Evolutionary conservation across 306 rosid species (phyloP), one percentile per base, ranked within the genome.

Genomic region (Cucumis melo): DNA sequence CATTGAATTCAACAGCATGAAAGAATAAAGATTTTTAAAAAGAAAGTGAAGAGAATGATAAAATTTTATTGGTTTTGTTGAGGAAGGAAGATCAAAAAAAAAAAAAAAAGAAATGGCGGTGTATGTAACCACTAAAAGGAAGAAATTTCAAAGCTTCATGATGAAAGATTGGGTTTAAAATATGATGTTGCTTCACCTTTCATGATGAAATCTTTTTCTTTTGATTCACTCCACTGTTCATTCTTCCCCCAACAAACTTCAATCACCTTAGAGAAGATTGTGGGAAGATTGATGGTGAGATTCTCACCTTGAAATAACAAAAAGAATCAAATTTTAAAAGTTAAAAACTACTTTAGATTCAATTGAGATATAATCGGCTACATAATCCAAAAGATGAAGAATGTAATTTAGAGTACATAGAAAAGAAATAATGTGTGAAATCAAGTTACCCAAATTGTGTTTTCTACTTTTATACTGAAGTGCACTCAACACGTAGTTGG

Each of bases 171-270:
- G 23, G 9, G 44, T 55, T 75, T 56, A 15, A 68, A 16, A 62
- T 23, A 84, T 84, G 82, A 87, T 84, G 82, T 77, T 82, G 90
- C 81, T 74, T 80, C 82, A 77, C 73, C 84, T 74, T 82, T 83
- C 74, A 73, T 77, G 77, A 80, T 74, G 62, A 48, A 38, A 44
- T 51, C 36, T 80, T 78, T 55, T 32, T 17, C 86, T 80, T 87
- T 76, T 75, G 16, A 51, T 61, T 78, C 53, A 84, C 80, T 87
- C 83, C 76, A 51, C 67, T 58, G 68, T 71, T 71, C 57, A 71
- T 71, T 24, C 27, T 71, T 23, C 17, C 36, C 36, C 55, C 55
- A 68, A 20, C 55, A 48, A 71, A 41, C 59, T 71, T 48, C 76
- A 71, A 71, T 71, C 76, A 71, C 59, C 56, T 42, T 48, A 27